Evolutionary conservation across 2,329 filamentous ascomycete genomes (phyloP), one percentile per base, ranked within the genome.

Genomic region (Alternaria burnsii): DNA sequence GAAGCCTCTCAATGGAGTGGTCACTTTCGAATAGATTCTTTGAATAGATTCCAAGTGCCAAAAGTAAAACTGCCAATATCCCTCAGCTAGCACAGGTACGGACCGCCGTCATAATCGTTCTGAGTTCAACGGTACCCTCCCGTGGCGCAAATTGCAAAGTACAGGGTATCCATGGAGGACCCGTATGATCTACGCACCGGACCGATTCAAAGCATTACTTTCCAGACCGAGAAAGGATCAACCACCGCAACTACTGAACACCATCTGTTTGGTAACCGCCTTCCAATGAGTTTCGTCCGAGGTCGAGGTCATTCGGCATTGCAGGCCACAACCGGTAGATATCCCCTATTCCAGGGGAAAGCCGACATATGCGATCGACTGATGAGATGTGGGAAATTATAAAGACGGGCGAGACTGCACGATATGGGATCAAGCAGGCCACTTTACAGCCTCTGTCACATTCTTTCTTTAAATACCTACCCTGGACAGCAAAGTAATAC

Each of bases 381-480:
- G 18, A 46, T 46, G 24, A 11, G 36, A 34, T 42, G 16, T 2
- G 40, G 18, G 41, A 42, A 9, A 11, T 40, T 59, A 63, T 67
- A 67, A 67, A 59, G 57, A 18, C 46, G 26, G 12, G 20, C 11
- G 44, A 55, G 18, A n/a, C 41, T 52, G 24, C 48, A 16, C 42
- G 46, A 20, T 16, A 36, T 30, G 32, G n/a, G 8, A 7, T 46
- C 56, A 63, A 59, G 65, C 51, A 67, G 63, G 65, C 65, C 47
- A 41, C 38, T 40, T 24, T 52, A 36, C 51, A 50, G 65, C 59
- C 65, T 65, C 62, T 61, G 52, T 66, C 65, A 56, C 65, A 58
- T 50, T 67, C 65, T 42, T 59, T 53, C 51, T 34, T 56, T 59
- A 51, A 55, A 36, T 26, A 42, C 46, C 32, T 16, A 51, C 44